Evolutionary conservation across 2,329 filamentous ascomycete genomes (phyloP), one percentile per base, ranked within the genome.

Genomic region (Penicillium sp.): DNA sequence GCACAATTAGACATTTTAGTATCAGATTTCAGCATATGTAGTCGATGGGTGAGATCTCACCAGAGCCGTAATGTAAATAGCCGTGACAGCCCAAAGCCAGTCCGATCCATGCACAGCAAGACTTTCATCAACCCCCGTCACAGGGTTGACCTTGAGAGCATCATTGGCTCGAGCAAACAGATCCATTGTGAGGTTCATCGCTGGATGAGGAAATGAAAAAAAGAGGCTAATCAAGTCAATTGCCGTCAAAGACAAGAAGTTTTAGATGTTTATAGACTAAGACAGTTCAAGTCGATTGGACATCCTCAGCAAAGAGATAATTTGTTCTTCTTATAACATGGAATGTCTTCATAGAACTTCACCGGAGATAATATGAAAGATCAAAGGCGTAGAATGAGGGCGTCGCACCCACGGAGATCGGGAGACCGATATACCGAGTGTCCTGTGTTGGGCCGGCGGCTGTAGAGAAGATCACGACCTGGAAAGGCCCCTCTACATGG

Each of bases 61-160:
- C 53, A 80, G 77, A n/a, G 73, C 69, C 15, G 81, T 21, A 6
- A 68, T 53, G 58, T 77, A 81, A 62, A 83, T 47, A 50, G 79
- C 78, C 5, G 75, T 76, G n/a, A 80, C 78, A 29, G 80, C 73
- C 75, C 76, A 83, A 12, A 83, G 72, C 81, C 80, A 84, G 71
- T 80, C 68, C 39, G 79, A 82, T 49, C 80, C 81, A 51, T 78
- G 67, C 1, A 66, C 67, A 0, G 74, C 72, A 18, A 82, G 70
- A 16, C 57, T 46, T 48, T 76, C 65, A 38, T 71, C 68, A 8
- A 59, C 60, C 12, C 75, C 75, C 2, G 54, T 57, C 0, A 75
- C 71, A 2, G 77, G 78, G 69, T 83, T 80, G 66, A 74, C 63
- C 31, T 69, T 55, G 34, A 83, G 69, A 21, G 77, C 79, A 42